These are phyloP conservation scores for Dalbergia oliveri DNA, from an alignment of 306 rosid genomes.

Conservation along the genomic window DNA sequence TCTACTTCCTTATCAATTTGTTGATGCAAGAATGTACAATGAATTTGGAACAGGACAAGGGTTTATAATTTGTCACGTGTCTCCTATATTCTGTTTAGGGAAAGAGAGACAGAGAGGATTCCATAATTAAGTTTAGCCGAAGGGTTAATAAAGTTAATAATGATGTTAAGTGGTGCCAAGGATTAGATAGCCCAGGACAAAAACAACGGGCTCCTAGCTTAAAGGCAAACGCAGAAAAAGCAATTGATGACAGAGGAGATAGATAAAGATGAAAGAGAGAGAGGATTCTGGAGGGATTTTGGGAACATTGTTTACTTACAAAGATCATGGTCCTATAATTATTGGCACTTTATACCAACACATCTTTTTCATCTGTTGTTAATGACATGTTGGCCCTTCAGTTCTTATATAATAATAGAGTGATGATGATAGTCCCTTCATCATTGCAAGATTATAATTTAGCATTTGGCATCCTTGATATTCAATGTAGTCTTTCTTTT, in stretches of 20 bases:
- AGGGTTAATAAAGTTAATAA: constrained; percentile 23
- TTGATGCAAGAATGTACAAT: constrained; percentile 39
- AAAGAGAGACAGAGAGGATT: constrained; percentile 28
- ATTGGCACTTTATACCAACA: constrained; percentile 32
- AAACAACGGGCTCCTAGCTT: constrained; percentile 35
- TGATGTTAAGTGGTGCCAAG: constrained; percentile 41
- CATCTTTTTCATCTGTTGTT: constrained; percentile 29
- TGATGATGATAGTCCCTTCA: constrained; percentile 37
- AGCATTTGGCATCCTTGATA: constrained; percentile 29
- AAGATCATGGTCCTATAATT: constrained; percentile 40
- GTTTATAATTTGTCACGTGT: constrained; percentile 30
- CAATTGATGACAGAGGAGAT: constrained; percentile 53
- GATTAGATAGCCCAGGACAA: constrained; percentile 46
- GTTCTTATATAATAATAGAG: constrained; percentile 32
- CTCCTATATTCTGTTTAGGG: constrained; percentile 19
- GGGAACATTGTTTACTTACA: constrained; percentile 38
- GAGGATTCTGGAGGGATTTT: constrained; percentile 47
- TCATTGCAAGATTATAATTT: constrained; percentile 38
- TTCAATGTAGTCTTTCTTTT: background rate
- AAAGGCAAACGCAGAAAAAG: constrained; percentile 48
- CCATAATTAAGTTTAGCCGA: constrained; percentile 38
- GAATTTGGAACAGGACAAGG: constrained; percentile 15
- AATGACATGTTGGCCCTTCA: constrained; percentile 33
- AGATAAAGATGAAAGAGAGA: constrained; percentile 43
- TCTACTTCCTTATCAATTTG: constrained; percentile 26